Evolutionary conservation across 2,329 filamentous ascomycete species (phyloP).

Genomic region (Fusarium newnesense): DNA sequence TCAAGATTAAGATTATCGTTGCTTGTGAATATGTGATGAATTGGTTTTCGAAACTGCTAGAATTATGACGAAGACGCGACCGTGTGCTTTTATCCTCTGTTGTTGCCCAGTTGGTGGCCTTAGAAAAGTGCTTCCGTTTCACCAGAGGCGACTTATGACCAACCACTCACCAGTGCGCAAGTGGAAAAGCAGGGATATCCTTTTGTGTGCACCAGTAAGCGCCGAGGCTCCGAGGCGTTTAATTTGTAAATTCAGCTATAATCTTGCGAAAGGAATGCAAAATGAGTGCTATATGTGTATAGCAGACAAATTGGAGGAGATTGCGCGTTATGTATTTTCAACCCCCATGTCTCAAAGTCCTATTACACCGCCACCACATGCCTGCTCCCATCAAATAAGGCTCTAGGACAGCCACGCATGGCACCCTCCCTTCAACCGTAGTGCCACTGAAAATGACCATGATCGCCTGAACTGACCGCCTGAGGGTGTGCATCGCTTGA

Average conservation of each 20-base stretch:
- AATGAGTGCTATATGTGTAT: too few species aligned
- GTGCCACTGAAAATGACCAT: neutral
- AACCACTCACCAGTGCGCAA: neutral
- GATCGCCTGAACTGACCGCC: neutral
- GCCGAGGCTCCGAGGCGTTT: too few species aligned
- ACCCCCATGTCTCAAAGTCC: neutral
- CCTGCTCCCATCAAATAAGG: neutral
- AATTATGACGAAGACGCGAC: neutral
- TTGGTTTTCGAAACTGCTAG: too few species aligned
- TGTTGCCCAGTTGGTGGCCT: too few species aligned
- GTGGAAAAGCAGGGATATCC: neutral
- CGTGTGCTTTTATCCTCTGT: neutral
- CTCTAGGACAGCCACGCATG: neutral
- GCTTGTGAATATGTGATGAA: too few species aligned
- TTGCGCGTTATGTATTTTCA: neutral
- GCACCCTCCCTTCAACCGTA: neutral
- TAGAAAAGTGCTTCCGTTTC: neutral
- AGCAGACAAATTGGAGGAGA: neutral
- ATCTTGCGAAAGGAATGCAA: too few species aligned
- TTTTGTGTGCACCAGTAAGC: neutral
- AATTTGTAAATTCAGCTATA: too few species aligned
- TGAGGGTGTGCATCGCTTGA: neutral
- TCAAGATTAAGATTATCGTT: too few species aligned
- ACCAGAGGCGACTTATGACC: neutral
- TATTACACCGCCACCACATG: neutral